These are phyloP conservation scores for Aspergillus ochraceoroseus DNA, from an alignment of 2,329 filamentous ascomycete genomes.

Conservation along the genomic window DNA sequence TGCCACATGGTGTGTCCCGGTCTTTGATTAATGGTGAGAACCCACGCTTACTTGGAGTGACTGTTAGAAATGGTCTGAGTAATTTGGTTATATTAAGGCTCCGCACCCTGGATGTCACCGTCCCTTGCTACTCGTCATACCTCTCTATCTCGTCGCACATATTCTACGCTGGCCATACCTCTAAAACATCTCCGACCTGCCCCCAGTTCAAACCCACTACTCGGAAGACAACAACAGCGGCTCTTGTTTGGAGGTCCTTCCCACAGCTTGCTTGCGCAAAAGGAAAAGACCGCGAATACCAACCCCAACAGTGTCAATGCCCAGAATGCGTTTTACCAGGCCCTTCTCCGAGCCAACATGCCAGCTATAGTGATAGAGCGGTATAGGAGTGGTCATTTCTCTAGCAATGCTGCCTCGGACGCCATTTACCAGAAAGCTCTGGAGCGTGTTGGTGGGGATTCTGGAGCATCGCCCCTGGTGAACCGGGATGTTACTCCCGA, in stretches of 20 bases:
- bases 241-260: conserved; percentile 40
- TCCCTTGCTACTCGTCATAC: conserved; percentile 18
- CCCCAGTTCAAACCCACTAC: conserved; percentile 22
- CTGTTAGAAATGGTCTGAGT: too few relatives aligned
- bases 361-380: conserved; percentile 86
- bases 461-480: conserved; percentile 21
- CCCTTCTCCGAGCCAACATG: conserved; percentile 86
- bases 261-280: conserved; percentile 66
- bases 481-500: conserved; percentile 49
- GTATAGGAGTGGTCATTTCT: conserved; percentile 80
- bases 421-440: conserved; percentile 74
- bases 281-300: conserved; percentile 88
- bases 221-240: conserved; percentile 34
- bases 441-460: conserved; percentile 52
- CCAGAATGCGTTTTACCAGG: conserved; percentile 91
- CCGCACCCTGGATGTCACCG: conserved; percentile 18
- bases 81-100: conserved; percentile 14
- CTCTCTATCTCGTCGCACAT: conserved; percentile 26
- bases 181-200: conserved; percentile 25
- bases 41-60: neutral
- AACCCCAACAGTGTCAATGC: conserved; percentile 81
- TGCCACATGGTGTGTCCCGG: conserved; percentile 19
- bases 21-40: conserved; percentile 22
- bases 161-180: conserved; percentile 32
- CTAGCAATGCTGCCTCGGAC: conserved; percentile 71